Conservation (phyloP, 177 flowering plant species). For the Vitis hybrid region DNA sequence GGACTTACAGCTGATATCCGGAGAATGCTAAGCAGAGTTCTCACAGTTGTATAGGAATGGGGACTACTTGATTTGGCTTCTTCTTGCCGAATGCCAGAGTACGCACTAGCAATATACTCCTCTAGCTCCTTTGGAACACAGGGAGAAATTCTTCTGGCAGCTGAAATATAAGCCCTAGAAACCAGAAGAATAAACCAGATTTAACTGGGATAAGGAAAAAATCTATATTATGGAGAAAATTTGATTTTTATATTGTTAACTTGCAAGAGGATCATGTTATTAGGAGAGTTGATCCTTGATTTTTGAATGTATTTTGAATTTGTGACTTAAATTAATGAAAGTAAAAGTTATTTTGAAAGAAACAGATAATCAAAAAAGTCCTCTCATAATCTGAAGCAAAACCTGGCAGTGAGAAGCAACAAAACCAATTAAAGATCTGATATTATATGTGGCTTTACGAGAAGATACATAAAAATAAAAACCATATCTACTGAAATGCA, state of each 20-base stretch:
- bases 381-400: no score
- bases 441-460: no score
- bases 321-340: no score
- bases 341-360: no score
- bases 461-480: neutral
- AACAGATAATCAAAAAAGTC: no score
- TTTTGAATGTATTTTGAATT: neutral
- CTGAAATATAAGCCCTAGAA: slow-evolving; percentile 84
- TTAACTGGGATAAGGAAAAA: neutral
- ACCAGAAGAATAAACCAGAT: slow-evolving; percentile 8
- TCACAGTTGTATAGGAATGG: slow-evolving; percentile 90
- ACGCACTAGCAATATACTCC: slow-evolving; percentile 93
- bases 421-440: no score
- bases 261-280: neutral
- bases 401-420: no score
- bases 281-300: neutral
- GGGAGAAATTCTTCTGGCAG: slow-evolving; percentile 84
- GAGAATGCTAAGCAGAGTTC: slow-evolving; percentile 96
- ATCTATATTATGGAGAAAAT: neutral
- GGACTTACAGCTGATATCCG: slow-evolving; percentile 89
- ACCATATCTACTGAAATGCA: neutral
- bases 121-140: slow-evolving; percentile 81
- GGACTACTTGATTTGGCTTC: slow-evolving; percentile 90
- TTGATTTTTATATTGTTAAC: neutral
- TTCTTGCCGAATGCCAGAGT: slow-evolving; percentile 91